These are phyloP conservation scores for Saprolegnia diclina DNA, from an alignment of 352 stramenopile genomes.

Conservation along the genomic window DNA sequence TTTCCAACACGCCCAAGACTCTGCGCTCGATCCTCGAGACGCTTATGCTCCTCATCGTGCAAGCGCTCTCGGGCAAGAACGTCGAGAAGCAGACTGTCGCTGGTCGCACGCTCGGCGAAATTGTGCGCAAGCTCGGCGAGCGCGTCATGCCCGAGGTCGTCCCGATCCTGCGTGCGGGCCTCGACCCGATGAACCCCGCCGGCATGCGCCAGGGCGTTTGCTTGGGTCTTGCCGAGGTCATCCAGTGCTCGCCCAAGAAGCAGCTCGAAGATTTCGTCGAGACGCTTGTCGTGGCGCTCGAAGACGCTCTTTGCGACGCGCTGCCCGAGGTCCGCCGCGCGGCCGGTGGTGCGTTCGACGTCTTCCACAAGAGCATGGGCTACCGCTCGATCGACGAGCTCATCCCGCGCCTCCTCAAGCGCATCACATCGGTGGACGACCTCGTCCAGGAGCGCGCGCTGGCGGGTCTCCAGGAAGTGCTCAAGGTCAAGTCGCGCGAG, in stretches of 20 bases:
- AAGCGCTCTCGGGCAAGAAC: conserved; percentile 87
- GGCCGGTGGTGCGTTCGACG: conserved; percentile 95
- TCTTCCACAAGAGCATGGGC: conserved; percentile 94
- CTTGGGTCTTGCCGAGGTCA: conserved; percentile 97
- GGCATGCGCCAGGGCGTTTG: conserved; percentile 92
- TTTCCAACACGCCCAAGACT: conserved; percentile 95
- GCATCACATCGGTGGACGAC: conserved; percentile 66
- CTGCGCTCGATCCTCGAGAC: conserved; percentile 96
- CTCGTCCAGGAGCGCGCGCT: conserved; percentile 82
- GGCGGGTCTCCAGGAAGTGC: conserved; percentile 96
- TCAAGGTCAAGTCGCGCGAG: conserved; percentile 94
- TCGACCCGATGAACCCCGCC: conserved; percentile 61
- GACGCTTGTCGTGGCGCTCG: conserved; percentile 95
- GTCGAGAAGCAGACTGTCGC: conserved; percentile 88
- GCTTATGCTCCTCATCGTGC: conserved; percentile 95
- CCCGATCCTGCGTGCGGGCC: conserved; percentile 93
- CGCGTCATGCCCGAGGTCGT: conserved; percentile 98
- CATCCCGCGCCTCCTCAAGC: conserved; percentile 93
- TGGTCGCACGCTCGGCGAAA: conserved; percentile 94
- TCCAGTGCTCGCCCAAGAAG: conserved; percentile 94
- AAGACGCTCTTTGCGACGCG: conserved; percentile 96
- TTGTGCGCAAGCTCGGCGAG: conserved; percentile 99
- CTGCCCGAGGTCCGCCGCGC: conserved; percentile 84
- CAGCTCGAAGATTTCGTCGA: conserved; percentile 95
- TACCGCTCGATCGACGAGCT: conserved; percentile 96